Base-by-base conservation (phyloP, 2,329 filamentous ascomycete species). In the Sordariomycetes sp. region DNA sequence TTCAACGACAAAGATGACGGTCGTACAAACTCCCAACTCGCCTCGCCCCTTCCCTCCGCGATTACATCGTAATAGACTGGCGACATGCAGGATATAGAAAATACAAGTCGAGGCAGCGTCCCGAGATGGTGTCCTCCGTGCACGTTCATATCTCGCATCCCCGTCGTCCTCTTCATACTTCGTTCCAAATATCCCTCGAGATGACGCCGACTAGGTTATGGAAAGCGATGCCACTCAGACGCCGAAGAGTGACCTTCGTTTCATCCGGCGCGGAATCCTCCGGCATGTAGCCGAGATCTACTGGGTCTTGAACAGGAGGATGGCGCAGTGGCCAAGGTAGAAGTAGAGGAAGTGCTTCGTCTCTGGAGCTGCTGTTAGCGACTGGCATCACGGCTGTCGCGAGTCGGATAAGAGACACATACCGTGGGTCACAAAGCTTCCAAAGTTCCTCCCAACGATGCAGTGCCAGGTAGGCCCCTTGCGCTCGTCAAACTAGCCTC, bases 291-390 rank as follows among this genome's bases (percentile, higher is more conserved):
- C 18, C 40, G 40, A 46, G 40, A 22, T 50, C 70, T 85, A 97
- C 83, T 97, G 93, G 48, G 94, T 99, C 82, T 99, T 99, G 85
- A 97, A 99, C 57, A 99, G 86, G 59, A 99, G 82, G 70, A 99
- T 97, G 60, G 94, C 94, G 74, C 91, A 97, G 80, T 97, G 94
- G 58, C 94, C 94, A 60, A 99, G 88, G 78, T 99, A 99, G 79
- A 99, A 99, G 79, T 99, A 99, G 72, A 99, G 97, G 79, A 99
- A 99, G 76, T 99, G 94, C 78, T 97, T 97, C 32, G 94, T 97
- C 75, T 97, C 94, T 97, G 46, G 32, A 46, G 28, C 24, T 43
- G 25, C 22, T 50, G 46, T 50, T 22, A 50, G 46, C 22, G 22
- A 3, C 7, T 11, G 22, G n/a, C 20, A 24, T 22, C 28, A 34